A percentile compares a stretch with the other conserved stretches of the same genome.
Conservation (phyloP, 2,329 filamentous ascomycete species). For the Pseudogymnoascus sp. region DNA sequence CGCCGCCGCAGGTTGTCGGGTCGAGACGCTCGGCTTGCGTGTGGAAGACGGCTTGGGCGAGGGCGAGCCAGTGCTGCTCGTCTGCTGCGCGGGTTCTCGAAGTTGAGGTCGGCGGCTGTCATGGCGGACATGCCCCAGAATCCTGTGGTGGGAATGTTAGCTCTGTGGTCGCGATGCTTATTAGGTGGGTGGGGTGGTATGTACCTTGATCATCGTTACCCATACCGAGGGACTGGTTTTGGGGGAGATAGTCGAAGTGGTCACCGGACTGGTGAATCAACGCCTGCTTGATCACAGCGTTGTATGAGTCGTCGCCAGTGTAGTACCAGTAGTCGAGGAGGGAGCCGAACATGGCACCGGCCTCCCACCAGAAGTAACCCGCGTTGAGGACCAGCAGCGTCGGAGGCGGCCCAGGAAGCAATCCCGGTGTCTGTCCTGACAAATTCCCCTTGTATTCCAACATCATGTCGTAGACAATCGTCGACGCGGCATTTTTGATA, state of each 20-base stretch:
- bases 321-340: conserved; percentile 78
- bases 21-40: conserved; percentile 70
- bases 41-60: conserved; percentile 76
- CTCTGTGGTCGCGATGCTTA: neutral
- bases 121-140: conserved; percentile 69
- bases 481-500: conserved; percentile 29
- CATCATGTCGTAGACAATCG: conserved; percentile 43
- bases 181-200: neutral
- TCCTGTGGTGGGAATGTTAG: conserved; percentile 23
- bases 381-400: neutral
- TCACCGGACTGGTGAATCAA: conserved; percentile 68
- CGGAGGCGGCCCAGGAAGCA: conserved; percentile 34
- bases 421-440: conserved; percentile 44
- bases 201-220: conserved; percentile 63
- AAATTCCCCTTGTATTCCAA: conserved; percentile 44
- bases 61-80: conserved; percentile 59
- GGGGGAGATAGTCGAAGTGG: conserved; percentile 69
- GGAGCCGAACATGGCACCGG: conserved; percentile 67
- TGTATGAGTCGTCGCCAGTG: conserved; percentile 62
- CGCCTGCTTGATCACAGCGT: conserved; percentile 48
- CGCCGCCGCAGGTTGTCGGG: conserved; percentile 56
- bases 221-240: conserved; percentile 52
- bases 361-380: conserved; percentile 51
- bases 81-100: conserved; percentile 46
- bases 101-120: conserved; percentile 62